phyloP scores from a whole-genome alignment of 2,329 filamentous ascomycete genomes.

The Alternaria gaisen region DNA sequence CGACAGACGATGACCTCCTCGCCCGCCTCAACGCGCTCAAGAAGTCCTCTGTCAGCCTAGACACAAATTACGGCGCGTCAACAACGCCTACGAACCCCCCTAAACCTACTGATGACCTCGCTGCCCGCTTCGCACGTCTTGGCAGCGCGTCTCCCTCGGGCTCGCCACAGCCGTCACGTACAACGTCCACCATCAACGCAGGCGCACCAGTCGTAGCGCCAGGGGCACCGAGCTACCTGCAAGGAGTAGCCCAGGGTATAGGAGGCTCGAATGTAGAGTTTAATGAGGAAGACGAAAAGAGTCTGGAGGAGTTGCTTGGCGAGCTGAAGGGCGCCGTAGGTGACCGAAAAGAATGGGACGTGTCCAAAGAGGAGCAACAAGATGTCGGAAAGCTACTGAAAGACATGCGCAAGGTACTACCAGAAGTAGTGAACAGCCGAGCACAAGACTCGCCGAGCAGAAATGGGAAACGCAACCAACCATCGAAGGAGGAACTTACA shows the following conservation, averaged over 20 bases:
- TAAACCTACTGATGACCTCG: conserved; percentile 43
- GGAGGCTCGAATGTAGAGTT: conserved; percentile 36
- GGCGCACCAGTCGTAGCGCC: conserved; percentile 38
- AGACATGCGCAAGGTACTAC: conserved; percentile 54
- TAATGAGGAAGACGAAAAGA: conserved; percentile 55
- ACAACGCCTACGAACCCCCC: conserved; percentile 20
- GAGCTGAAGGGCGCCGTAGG: conserved; percentile 49
- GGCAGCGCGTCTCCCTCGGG: conserved; percentile 39
- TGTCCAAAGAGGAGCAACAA: conserved; percentile 52
- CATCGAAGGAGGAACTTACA: conserved; percentile 28
- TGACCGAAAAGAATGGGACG: conserved; percentile 51
- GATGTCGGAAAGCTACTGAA: conserved; percentile 53
- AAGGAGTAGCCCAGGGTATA: conserved; percentile 43
- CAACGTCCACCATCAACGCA: conserved; percentile 27
- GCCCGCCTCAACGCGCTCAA: conserved; percentile 60
- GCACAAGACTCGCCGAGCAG: conserved; percentile 10
- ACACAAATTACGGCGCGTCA: conserved; percentile 32
- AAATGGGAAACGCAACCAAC: conserved; percentile 7
- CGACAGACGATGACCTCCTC: conserved; percentile 54
- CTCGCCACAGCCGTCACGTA: conserved; percentile 39
- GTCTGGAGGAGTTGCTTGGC: conserved; percentile 57
- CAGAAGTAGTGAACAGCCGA: conserved; percentile 38
- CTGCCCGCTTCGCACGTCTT: conserved; percentile 50
- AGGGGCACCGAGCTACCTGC: conserved; percentile 46
- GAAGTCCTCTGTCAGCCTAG: conserved; percentile 52